Conservation (phyloP, 768 basidiomycete genomes). For the Dentipellis sp. region DNA sequence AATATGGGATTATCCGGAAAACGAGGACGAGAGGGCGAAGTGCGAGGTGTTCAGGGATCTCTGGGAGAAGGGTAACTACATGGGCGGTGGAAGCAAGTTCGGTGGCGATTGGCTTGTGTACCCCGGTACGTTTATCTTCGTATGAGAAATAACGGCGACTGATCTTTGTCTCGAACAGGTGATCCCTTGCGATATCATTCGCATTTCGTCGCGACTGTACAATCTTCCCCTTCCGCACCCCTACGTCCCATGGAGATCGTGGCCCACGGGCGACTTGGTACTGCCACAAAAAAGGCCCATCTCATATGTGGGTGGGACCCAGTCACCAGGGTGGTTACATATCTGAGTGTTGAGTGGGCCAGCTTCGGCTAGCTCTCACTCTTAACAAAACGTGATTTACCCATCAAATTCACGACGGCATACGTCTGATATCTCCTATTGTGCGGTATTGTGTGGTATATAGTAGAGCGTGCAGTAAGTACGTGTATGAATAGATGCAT, state of each 20-base stretch:
- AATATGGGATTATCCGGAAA: conserved; percentile 71
- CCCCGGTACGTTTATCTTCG: conserved; percentile 52
- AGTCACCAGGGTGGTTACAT: conserved; percentile 51
- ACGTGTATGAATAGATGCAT: not conserved
- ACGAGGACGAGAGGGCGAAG: conserved; percentile 55
- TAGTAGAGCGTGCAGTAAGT: not conserved
- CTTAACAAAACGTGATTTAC: not conserved
- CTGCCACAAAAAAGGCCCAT: conserved; percentile 95
- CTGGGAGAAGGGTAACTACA: conserved; percentile 77
- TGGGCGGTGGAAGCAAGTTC: conserved; percentile 89
- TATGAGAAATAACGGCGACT: not conserved
- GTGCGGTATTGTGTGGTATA: not conserved
- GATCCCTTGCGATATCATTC: conserved; percentile 96
- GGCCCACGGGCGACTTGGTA: conserved; percentile 90
- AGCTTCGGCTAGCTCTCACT: conserved; percentile 59
- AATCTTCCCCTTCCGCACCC: conserved; percentile 47
- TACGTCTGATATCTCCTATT: not conserved
- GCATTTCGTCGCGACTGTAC: conserved; percentile 83
- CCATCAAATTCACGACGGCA: not conserved
- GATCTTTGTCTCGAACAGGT: conserved; percentile 33
- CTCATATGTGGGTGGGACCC: conserved; percentile 87
- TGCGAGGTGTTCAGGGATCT: conserved; percentile 75
- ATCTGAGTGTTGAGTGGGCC: conserved; percentile 85
- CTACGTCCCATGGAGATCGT: conserved; percentile 90
- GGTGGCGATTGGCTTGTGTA: conserved; percentile 96